Evolutionary conservation across 169 alveolate genomes (phyloP).

Genomic region (Theileria annulata): DNA sequence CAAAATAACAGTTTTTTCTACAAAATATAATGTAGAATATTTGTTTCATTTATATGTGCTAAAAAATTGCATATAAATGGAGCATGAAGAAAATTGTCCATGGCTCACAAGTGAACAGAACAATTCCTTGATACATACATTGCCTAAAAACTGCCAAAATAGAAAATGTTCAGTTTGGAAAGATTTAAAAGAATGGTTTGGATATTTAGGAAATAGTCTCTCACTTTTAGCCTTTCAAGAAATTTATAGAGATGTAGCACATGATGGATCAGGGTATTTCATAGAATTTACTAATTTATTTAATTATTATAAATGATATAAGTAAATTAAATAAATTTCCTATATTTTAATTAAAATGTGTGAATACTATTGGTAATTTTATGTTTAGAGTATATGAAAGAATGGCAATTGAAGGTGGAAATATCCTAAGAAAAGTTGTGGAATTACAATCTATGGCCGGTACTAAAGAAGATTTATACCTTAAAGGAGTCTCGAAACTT

Average conservation of each 20-base stretch:
- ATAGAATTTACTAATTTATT: background rate
- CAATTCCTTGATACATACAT: constrained; percentile 32
- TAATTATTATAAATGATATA: background rate
- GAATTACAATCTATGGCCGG: constrained; percentile 39
- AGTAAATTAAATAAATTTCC: background rate
- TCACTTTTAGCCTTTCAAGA: constrained; percentile 54
- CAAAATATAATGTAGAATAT: constrained; percentile 3
- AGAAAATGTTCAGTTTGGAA: constrained; percentile 69
- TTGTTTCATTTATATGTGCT: constrained; percentile 2
- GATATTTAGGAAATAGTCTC: constrained; percentile 48
- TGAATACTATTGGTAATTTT: background rate
- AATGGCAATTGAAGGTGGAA: constrained; percentile 69
- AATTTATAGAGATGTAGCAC: constrained; percentile 65
- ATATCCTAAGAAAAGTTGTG: constrained; percentile 43
- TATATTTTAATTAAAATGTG: background rate
- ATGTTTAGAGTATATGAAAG: constrained; percentile 56
- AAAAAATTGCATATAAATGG: constrained; percentile 42
- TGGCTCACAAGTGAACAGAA: constrained; percentile 42
- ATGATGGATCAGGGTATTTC: constrained; percentile 64
- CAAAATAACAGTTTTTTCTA: background rate
- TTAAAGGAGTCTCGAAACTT: constrained; percentile 39
- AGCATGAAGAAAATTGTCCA: constrained; percentile 69
- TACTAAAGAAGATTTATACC: constrained; percentile 33
- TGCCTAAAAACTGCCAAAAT: constrained; percentile 50
- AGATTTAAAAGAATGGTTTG: constrained; percentile 67